Conservation (phyloP, 225 moss, liverwort and hornwort species). For the Polytrichum formosum region DNA sequence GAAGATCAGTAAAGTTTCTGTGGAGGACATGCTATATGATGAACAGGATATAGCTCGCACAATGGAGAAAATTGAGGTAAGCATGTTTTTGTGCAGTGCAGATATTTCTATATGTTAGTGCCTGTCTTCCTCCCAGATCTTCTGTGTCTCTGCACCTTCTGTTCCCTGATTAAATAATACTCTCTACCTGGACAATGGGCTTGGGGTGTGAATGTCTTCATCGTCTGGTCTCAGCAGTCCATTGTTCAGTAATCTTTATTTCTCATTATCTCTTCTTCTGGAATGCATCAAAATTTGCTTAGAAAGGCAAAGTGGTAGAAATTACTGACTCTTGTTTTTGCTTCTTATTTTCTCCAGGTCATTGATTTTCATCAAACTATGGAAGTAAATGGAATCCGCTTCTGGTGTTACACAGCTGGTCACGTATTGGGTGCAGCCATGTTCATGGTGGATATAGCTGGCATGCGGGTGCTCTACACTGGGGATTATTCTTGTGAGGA, state of each 20-base stretch:
- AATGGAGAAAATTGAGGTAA: conserved; percentile 93
- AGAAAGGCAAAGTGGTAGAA: no score
- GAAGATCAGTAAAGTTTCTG: conserved; percentile 89
- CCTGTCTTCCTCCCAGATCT: no score
- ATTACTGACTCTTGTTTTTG: background rate
- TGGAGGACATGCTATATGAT: conserved; percentile 92
- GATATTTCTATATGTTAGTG: no score
- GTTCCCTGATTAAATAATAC: no score
- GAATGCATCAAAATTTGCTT: no score
- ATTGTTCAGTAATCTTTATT: no score
- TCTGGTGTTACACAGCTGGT: conserved; percentile 98
- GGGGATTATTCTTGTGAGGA: conserved; percentile 97
- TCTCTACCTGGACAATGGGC: no score
- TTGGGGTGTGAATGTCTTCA: no score
- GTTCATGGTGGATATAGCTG: conserved; percentile 99
- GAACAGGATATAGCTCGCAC: conserved; percentile 91
- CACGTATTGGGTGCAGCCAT: conserved; percentile 96
- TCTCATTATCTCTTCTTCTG: no score
- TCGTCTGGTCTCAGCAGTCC: no score
- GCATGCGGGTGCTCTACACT: conserved; percentile 89
- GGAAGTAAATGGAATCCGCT: conserved; percentile 97
- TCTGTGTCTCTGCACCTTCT: no score
- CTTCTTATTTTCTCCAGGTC: conserved; percentile 45
- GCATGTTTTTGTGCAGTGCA: no score
- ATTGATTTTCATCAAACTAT: conserved; percentile 98